Percentiles rank a stretch among this genome's conserved stretches.
These are phyloP conservation scores for Haplosporangium sp. DNA, from an alignment of 371 early-diverging fungal genomes.

Conservation along the genomic window DNA sequence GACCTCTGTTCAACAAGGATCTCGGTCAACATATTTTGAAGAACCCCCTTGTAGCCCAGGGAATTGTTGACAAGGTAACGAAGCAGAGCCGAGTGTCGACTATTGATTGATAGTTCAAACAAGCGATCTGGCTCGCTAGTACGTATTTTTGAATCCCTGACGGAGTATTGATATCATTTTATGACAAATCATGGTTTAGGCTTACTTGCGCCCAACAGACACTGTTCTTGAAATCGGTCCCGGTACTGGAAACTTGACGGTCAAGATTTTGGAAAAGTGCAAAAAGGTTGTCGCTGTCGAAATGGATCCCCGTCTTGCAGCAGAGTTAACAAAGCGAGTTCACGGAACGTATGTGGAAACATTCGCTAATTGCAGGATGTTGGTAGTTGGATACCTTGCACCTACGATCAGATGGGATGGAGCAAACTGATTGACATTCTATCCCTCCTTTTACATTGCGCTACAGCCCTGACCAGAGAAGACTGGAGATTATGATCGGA, in stretches of 20 bases:
- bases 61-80: constrained; percentile 96
- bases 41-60: constrained; percentile 97
- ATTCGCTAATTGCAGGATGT: not conserved
- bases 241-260: constrained; percentile 99
- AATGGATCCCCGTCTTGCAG: constrained; percentile 97
- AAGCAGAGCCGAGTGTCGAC: not conserved
- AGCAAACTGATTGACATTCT: too few species aligned
- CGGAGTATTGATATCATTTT: too few species aligned
- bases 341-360: constrained; percentile 82
- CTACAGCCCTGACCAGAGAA: constrained; percentile 79
- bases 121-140: too few species aligned
- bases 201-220: constrained; percentile 93
- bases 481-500: constrained; percentile 96
- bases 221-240: constrained; percentile 99
- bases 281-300: constrained; percentile 98
- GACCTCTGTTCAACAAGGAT: constrained; percentile 97
- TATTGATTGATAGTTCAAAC: too few species aligned
- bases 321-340: constrained; percentile 98
- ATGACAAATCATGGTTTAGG: constrained; percentile 59
- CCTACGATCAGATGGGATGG: too few species aligned
- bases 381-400: too few species aligned
- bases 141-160: too few species aligned
- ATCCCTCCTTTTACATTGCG: not conserved
- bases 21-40: constrained; percentile 99
- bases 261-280: constrained; percentile 94